Evolutionary conservation across 2,329 filamentous ascomycete species (phyloP), one percentile per base, ranked within the genome.

Genomic region (Arthrinium puccinioides): DNA sequence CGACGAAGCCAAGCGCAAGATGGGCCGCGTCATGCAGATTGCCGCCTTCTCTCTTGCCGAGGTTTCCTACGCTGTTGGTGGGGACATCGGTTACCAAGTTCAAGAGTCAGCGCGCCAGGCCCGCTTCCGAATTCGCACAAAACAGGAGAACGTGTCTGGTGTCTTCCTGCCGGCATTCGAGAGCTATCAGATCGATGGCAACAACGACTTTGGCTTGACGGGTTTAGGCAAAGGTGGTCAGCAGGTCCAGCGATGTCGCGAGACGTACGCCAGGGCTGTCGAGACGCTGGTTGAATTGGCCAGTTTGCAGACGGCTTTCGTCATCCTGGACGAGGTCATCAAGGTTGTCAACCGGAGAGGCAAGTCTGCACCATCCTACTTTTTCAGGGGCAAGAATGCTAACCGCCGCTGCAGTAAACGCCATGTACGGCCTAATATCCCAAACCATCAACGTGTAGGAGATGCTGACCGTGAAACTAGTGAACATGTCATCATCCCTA

Each of bases 11-110:
- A 98, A 98, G 67, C 85, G 89, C 53, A 98, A 98, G 71, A 98
- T 98, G 90, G 92, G 92, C 40, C 79, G 90, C 23, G 92, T 98
- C 25, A 98, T 98, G 92, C 90, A 97, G 63, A 94, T 98, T 56
- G 92, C 92, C 27, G 89, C 92, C 31, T 97, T 98, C 67, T 97
- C 90, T 29, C 76, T 98, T 14, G 92, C 92, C 42, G 92, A 97
- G 67, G 92, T 98, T 39, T 94, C 88, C 33, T 98, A 98, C 56
- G 92, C 92, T 19, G 88, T 96, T 20, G 92, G 92, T 45, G 88
- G 90, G 54, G 86, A 94, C 55, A 94, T 98, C 53, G 85, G 84
- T 44, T 98, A 95, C 66, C 92, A 98, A 67, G 87, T 98, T 49
- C 89, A 96, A 59, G 92, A 98, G 63, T 94, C 88, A 2, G 92